phyloP scores from a whole-genome alignment of 331 rosid species.

The Malus hybrid region DNA sequence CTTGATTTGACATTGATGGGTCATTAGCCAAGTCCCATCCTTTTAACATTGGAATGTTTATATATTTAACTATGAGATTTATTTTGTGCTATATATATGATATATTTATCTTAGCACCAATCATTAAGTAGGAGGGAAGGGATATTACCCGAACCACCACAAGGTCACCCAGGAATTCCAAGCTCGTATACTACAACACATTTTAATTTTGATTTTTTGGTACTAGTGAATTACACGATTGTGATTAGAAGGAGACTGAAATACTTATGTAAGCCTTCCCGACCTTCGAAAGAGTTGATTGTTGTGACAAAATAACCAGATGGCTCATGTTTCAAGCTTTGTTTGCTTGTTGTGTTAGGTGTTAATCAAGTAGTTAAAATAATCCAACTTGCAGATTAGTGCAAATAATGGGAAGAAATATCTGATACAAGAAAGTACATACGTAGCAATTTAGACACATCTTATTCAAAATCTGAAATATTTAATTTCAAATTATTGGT shows the following conservation, averaged over 20 bases:
- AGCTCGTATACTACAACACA: too few species aligned
- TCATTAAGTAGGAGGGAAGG: neutral
- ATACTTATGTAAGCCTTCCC: rapidly evolving
- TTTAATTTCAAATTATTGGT: neutral
- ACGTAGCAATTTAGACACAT: neutral
- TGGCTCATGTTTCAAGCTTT: neutral
- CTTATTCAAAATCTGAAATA: neutral
- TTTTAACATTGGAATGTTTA: neutral
- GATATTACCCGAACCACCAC: neutral
- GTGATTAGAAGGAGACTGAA: rapidly evolving
- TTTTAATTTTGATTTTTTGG: too few species aligned
- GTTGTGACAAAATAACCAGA: too few species aligned
- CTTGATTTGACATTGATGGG: neutral
- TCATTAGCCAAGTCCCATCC: neutral
- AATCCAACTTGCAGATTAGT: neutral
- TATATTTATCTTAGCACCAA: neutral
- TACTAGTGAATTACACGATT: too few species aligned
- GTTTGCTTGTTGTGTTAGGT: neutral
- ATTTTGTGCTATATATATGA: neutral
- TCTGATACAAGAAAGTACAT: neutral
- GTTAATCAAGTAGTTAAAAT: neutral
- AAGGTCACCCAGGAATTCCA: too few species aligned
- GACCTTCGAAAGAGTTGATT: too few species aligned
- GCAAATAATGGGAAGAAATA: neutral
- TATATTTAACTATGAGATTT: neutral